phyloP scores from a whole-genome alignment of 352 stramenopile species.

The Phytophthora crassamura region DNA sequence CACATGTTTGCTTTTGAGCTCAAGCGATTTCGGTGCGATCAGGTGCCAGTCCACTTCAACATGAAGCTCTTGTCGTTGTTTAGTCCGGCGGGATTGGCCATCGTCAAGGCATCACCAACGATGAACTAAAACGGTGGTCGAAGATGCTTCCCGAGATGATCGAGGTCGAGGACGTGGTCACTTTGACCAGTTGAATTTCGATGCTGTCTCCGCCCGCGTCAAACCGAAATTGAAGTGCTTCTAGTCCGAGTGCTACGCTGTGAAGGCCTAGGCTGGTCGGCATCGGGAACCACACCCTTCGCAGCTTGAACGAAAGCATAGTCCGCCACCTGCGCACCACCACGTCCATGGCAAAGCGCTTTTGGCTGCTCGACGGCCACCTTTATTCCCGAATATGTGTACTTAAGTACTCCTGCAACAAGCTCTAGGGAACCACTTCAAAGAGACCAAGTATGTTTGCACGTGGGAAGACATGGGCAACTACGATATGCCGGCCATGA shows the following conservation, averaged over 20 bases:
- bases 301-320: slow-evolving; percentile 19
- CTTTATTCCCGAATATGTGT: slow-evolving; percentile 32
- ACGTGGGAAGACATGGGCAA: slow-evolving; percentile 62
- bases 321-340: slow-evolving; percentile 1
- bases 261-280: slow-evolving; percentile 12
- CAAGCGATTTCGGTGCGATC: background rate
- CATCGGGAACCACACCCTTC: slow-evolving; percentile 11
- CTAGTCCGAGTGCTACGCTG: slow-evolving; percentile 18
- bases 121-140: no score
- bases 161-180: slow-evolving; percentile 6
- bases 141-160: no score
- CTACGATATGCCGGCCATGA: slow-evolving; percentile 55
- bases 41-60: slow-evolving; percentile 10
- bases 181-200: slow-evolving; percentile 28
- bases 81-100: background rate
- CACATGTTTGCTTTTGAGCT: background rate
- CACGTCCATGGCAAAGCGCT: background rate
- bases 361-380: slow-evolving; percentile 2
- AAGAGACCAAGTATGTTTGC: slow-evolving; percentile 6
- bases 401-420: slow-evolving; percentile 18
- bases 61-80: slow-evolving; percentile 5
- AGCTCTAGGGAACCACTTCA: background rate
- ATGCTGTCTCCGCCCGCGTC: slow-evolving; percentile 19
- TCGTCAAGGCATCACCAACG: background rate
- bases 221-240: slow-evolving; percentile 7